phyloP scores from a whole-genome alignment of 1,284 basidiomycete genomes.

The Cryptococcus neoformans region DNA sequence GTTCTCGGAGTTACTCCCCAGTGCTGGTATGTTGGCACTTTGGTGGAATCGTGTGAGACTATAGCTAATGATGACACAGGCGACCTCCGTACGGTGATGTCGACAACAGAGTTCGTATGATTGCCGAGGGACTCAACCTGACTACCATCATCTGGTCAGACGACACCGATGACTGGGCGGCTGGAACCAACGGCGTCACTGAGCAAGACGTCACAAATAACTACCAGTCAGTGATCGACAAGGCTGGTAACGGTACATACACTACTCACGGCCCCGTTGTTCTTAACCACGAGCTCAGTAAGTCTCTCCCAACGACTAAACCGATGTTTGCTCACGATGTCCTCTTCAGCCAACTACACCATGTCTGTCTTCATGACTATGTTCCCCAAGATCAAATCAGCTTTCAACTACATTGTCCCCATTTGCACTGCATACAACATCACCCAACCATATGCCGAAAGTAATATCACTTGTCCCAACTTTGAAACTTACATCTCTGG shows the following conservation, averaged over 20 bases:
- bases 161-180: conserved; percentile 53
- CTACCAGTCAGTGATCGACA: conserved; percentile 51
- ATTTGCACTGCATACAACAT: conserved; percentile 47
- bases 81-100: conserved; percentile 54
- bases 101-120: conserved; percentile 56
- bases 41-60: not conserved
- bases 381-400: conserved; percentile 38
- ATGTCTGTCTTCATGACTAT: conserved; percentile 43
- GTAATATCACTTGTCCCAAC: conserved; percentile 42
- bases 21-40: conserved; percentile 41
- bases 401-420: conserved; percentile 47
- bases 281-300: conserved; percentile 46
- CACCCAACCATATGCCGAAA: conserved; percentile 52
- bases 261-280: conserved; percentile 48
- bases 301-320: not conserved
- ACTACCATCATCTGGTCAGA: conserved; percentile 54
- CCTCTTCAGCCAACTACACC: conserved; percentile 42
- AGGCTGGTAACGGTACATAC: conserved; percentile 45
- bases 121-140: conserved; percentile 53
- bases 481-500: conserved; percentile 23
- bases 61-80: conserved; percentile 10
- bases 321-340: not conserved
- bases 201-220: conserved; percentile 46
- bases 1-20: conserved; percentile 53
- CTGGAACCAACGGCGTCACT: conserved; percentile 40